These are phyloP conservation scores for Helotiales sp. DNA, from an alignment of 2,329 filamentous ascomycete species.

Conservation along the genomic window DNA sequence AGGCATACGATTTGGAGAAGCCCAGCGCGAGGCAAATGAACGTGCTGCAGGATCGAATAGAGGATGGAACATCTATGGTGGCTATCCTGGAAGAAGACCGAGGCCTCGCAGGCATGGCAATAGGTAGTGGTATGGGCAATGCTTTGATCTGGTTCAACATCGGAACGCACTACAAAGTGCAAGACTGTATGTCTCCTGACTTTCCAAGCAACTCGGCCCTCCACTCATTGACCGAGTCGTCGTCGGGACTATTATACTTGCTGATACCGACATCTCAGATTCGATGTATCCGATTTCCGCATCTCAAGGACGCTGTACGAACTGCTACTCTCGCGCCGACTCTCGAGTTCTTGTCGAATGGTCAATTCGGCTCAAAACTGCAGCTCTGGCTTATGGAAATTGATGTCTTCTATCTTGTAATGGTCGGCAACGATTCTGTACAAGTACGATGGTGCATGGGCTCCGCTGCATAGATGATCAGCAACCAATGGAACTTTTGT, in stretches of 20 bases:
- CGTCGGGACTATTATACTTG: no score
- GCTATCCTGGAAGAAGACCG: neutral
- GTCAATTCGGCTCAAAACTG: constrained; percentile 23
- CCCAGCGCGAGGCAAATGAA: neutral
- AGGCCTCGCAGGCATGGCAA: no score
- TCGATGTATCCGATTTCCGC: no score
- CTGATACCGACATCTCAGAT: no score
- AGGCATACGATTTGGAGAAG: neutral
- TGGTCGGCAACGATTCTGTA: constrained; percentile 74
- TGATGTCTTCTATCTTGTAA: constrained; percentile 72
- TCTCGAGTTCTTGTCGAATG: neutral
- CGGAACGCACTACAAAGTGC: no score
- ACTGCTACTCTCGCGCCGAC: no score
- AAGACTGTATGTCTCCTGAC: no score
- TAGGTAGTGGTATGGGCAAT: no score
- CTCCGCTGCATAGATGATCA: constrained; percentile 48
- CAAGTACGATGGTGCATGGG: constrained; percentile 70
- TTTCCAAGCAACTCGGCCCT: no score
- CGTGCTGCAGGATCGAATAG: neutral
- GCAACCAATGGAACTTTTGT: neutral
- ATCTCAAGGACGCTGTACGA: no score
- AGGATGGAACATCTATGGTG: neutral
- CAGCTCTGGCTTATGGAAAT: constrained; percentile 48
- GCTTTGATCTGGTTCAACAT: no score
- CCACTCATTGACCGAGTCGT: no score